Evolutionary conservation across 148 eudicot genomes (phyloP).

Genomic region (Dianthus caryophyllus): DNA sequence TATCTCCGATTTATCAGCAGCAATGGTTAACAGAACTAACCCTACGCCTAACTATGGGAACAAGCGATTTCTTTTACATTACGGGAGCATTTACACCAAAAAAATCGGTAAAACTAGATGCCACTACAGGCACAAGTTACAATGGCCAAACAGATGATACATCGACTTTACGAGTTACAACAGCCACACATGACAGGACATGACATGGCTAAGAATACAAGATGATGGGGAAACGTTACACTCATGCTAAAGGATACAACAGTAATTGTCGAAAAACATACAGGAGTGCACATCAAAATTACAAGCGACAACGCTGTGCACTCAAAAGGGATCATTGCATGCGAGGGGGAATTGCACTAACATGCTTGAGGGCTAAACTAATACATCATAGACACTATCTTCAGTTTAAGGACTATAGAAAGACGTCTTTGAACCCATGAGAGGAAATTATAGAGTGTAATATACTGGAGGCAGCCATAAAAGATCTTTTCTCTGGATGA

Average conservation of each 20-base stretch:
- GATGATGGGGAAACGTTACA: neutral
- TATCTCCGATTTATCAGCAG: conserved; percentile 14
- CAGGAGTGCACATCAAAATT: conserved; percentile 9
- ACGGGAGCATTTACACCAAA: conserved; percentile 19
- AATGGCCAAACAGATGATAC: conserved; percentile 18
- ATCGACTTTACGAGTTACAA: conserved; percentile 14
- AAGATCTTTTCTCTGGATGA: conserved; percentile 38
- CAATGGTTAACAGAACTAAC: conserved; percentile 15
- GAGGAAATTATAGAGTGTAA: conserved; percentile 27
- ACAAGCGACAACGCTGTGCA: conserved; percentile 7
- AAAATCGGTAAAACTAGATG: conserved; percentile 7
- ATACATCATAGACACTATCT: conserved; percentile 25
- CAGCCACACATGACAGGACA: conserved; percentile 5
- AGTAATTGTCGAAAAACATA: conserved; percentile 8
- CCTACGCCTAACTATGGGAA: conserved; percentile 16
- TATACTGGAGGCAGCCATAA: conserved; percentile 32
- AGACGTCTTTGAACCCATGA: conserved; percentile 30
- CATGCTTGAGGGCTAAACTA: conserved; percentile 13
- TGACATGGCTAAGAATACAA: conserved; percentile 8
- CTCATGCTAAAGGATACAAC: conserved; percentile 22
- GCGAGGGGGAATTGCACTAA: conserved; percentile 2
- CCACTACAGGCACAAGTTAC: conserved; percentile 18
- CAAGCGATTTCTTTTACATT: conserved; percentile 14
- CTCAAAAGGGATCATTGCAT: conserved; percentile 8
- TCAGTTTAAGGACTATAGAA: conserved; percentile 27